Conservation (phyloP, 108 stramenopile species). For the Parietichytrium sp. region DNA sequence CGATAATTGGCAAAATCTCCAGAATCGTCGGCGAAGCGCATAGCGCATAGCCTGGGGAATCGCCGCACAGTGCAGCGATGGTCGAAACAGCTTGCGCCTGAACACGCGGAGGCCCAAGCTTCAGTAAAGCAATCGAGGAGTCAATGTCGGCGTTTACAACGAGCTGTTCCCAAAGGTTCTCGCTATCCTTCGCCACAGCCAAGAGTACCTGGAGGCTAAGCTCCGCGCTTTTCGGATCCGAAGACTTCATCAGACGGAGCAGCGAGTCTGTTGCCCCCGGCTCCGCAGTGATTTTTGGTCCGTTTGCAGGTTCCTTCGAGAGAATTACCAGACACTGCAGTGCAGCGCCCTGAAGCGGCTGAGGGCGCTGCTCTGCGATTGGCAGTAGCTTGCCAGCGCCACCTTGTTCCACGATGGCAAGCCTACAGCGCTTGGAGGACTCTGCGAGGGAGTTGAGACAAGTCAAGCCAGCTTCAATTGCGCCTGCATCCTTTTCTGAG, state of each 20-base stretch:
- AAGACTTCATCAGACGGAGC: not conserved
- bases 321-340: not conserved
- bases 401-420: conserved; percentile 29
- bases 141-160: conserved; percentile 33
- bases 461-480: not conserved
- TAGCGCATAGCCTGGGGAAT: conserved; percentile 10
- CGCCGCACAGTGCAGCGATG: conserved; percentile 24
- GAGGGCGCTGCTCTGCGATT: conserved; percentile 16
- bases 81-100: conserved; percentile 7
- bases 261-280: conserved; percentile 9
- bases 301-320: not conserved
- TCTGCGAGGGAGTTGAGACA: not conserved
- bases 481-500: conserved; percentile 1
- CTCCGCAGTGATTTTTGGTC: conserved; percentile 26
- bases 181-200: conserved; percentile 24
- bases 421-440: conserved; percentile 35
- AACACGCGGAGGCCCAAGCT: conserved; percentile 30
- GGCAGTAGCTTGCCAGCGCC: conserved; percentile 13
- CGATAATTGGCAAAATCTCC: not conserved
- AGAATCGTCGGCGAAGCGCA: conserved; percentile 25
- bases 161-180: conserved; percentile 14
- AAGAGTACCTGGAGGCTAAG: not conserved
- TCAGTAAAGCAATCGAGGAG: conserved; percentile 10
- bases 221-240: not conserved
- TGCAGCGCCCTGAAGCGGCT: not conserved